Evolutionary conservation across 148 eudicot species (phyloP), one percentile per base, ranked within the genome.

Genomic region (Nepenthes mirabilis): DNA sequence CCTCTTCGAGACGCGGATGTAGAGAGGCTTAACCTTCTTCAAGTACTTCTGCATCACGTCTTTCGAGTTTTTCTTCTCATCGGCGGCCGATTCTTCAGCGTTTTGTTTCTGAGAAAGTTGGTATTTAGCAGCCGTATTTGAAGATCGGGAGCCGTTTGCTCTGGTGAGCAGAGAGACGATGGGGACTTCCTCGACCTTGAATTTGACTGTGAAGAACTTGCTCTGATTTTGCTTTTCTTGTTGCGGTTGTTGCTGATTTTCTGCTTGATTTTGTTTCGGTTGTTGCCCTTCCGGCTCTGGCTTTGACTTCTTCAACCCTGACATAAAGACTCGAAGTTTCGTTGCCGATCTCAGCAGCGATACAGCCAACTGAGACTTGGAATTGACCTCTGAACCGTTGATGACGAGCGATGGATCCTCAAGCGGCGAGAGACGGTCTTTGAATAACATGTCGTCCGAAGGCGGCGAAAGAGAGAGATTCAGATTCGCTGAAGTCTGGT

Each of bases 1-100:
- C 34, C 78, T 68, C 60, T 79, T 85, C 13, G 88, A 73, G 7
- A 77, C 84, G 4, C 82, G 83, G 43, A 86, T 58, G 68, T 85
- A 79, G 9, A 85, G 57, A 9, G 96, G 93, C 60, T 77, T 88
- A 49, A 86, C 83, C 76, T 71, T 75, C 36, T 84, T 84, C 55
- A 93, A 70, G 58, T 93, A 89, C 59, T 72, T 82, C 43, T 80
- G 83, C 72, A 91, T 70, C 67, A 63, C 62, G 6, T 88, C 94
- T n/a, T 75, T 86, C 33, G 79, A 67, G 2, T 72, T 58, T 63
- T 60, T 70, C 60, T 71, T 80, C 7, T 75, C 82, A 0, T 74
- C 68, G 1, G 65, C 14, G 43, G 43, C 63, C 3, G 64, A 12
- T 5, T 64, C 69, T 2, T 43, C 66, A 0, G 14, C 14, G 11